Evolutionary conservation across 495 filamentous ascomycete species (phyloP).

Genomic region (Talaromyces adpressus): DNA sequence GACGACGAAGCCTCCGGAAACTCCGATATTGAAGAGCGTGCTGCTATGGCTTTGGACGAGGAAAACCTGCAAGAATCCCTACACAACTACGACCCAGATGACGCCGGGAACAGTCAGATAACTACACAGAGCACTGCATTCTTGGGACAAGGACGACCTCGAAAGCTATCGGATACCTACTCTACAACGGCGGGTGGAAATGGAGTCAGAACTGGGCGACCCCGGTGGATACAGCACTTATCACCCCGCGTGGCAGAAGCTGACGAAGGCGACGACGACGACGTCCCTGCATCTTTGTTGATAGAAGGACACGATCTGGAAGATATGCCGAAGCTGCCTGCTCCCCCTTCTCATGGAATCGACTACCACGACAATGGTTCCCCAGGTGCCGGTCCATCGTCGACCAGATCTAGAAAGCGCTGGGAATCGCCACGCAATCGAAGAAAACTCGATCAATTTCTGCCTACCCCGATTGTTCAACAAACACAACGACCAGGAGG

Average conservation of each 20-base stretch:
- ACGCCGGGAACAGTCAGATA: conserved; percentile 56
- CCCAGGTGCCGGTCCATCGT: conserved; percentile 47
- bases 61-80: conserved; percentile 60
- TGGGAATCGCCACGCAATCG: conserved; percentile 62
- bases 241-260: conserved; percentile 33
- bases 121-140: conserved; percentile 50
- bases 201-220: conserved; percentile 22
- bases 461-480: conserved; percentile 8
- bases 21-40: conserved; percentile 60
- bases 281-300: conserved; percentile 83
- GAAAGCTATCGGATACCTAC: conserved; percentile 12
- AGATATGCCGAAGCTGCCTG: conserved; percentile 30
- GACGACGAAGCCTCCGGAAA: conserved; percentile 51
- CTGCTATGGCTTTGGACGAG: conserved; percentile 61
- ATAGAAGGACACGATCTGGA: conserved; percentile 55
- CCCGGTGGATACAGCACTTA: conserved; percentile 27
- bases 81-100: conserved; percentile 64
- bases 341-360: conserved; percentile 24
- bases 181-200: conserved; percentile 17
- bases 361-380: conserved; percentile 18
- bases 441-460: conserved; percentile 45
- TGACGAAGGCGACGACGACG: conserved; percentile 73
- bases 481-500: conserved; percentile 8
- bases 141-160: conserved; percentile 14
- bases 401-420: conserved; percentile 46